phyloP scores from a whole-genome alignment of 257 asterid genomes.

The Capsicum chinense region DNA sequence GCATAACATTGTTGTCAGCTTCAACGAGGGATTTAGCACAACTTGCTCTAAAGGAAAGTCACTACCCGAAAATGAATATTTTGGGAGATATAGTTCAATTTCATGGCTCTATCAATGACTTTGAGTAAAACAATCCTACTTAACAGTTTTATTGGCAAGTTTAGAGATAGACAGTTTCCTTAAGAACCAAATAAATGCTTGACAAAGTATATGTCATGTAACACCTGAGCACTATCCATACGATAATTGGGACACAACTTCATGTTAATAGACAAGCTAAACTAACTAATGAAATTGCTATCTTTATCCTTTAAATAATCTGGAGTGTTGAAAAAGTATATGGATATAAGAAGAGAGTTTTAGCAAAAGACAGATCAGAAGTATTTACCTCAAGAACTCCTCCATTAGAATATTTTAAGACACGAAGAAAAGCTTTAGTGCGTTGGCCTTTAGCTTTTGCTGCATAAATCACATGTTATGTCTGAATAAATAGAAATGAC shows the following conservation, averaged over 20 bases:
- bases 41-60: constrained; percentile 4
- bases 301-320: neutral
- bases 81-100: neutral
- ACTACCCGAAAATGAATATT: constrained; percentile 3
- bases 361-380: neutral
- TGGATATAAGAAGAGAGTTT: neutral
- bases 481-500: constrained; percentile 15
- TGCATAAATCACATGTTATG: constrained; percentile 49
- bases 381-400: constrained; percentile 86
- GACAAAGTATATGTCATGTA: neutral
- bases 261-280: constrained; percentile 22
- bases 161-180: constrained; percentile 10
- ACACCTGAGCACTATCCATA: neutral
- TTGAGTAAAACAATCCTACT: neutral
- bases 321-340: neutral
- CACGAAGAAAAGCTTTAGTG: constrained; percentile 96
- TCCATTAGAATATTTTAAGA: constrained; percentile 84
- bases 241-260: neutral
- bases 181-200: neutral
- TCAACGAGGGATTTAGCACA: constrained; percentile 25
- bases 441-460: constrained; percentile 79
- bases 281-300: neutral
- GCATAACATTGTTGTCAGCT: constrained; percentile 34
- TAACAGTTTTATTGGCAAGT: neutral
- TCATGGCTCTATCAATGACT: constrained; percentile 14